Percentiles rank a stretch among this genome's conserved stretches.
Conservation (phyloP, 257 asterid genomes). For the Solanum pinnatisectum region DNA sequence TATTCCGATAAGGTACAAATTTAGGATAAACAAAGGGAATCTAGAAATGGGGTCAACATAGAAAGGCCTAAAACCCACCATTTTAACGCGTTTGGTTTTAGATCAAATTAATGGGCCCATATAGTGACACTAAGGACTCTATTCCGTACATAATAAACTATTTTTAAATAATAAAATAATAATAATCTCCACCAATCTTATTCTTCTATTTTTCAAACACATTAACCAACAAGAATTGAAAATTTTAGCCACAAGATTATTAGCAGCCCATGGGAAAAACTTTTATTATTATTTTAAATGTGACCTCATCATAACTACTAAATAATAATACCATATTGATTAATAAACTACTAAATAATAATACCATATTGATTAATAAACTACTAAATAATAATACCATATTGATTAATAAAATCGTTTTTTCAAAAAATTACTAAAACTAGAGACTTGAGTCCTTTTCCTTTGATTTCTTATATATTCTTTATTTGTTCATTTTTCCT, state of each 20-base stretch:
- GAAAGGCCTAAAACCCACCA: slow-evolving; percentile 8
- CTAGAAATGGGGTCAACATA: slow-evolving; percentile 14
- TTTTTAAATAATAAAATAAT: not conserved
- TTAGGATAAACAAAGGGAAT: not conserved
- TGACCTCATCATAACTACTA: not conserved
- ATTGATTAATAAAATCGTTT: not conserved
- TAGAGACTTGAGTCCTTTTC: not conserved
- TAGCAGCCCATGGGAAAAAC: not conserved
- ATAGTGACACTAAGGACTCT: not conserved
- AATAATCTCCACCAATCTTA: not conserved
- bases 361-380: not conserved
- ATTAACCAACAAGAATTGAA: not conserved
- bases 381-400: too few species aligned
- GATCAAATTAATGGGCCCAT: not conserved
- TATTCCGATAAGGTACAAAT: not conserved
- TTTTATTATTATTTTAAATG: not conserved
- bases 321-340: not conserved
- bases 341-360: not conserved
- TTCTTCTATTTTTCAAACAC: not conserved
- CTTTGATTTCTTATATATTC: not conserved
- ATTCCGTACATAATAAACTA: slow-evolving; percentile 3
- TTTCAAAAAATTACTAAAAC: not conserved
- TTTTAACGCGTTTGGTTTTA: slow-evolving; percentile 5
- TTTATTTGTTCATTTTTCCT: not conserved
- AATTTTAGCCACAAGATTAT: not conserved